phyloP scores from a whole-genome alignment of 83 land plant genomes.

The Diphasiastrum complanatum region DNA sequence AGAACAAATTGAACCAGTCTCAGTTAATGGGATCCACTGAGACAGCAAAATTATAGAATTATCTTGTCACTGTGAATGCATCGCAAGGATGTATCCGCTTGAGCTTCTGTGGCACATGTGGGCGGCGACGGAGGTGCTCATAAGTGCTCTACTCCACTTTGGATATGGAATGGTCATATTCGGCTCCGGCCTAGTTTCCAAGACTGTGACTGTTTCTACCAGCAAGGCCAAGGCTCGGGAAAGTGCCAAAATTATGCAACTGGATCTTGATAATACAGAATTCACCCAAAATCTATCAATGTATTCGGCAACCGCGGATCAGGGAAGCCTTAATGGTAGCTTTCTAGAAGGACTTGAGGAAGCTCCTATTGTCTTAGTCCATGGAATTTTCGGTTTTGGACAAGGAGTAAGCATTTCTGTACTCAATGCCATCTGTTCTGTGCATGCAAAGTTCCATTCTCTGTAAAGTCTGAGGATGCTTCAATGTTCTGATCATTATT shows the following conservation, averaged over 20 bases:
- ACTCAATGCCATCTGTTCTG: too few relatives aligned
- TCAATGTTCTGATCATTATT: too few relatives aligned
- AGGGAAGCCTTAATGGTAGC: too few relatives aligned
- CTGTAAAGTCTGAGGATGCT: too few relatives aligned
- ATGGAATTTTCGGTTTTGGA: neutral
- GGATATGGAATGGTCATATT: neutral
- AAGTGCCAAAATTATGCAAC: neutral
- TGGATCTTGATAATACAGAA: too few relatives aligned
- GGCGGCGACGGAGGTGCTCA: neutral
- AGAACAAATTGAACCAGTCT: too few relatives aligned
- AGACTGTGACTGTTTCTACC: neutral
- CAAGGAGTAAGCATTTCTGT: neutral
- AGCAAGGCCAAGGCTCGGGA: neutral
- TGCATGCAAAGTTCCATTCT: too few relatives aligned
- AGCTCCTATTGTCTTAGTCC: neutral
- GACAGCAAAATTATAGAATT: too few relatives aligned
- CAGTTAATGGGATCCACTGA: too few relatives aligned
- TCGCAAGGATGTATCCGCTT: too few relatives aligned
- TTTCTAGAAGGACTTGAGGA: neutral
- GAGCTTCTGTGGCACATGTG: neutral
- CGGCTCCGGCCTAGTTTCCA: neutral
- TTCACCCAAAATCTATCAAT: neutral
- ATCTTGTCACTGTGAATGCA: too few relatives aligned
- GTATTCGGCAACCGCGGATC: neutral
- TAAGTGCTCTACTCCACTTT: neutral